These are phyloP conservation scores for Mycena crocata DNA, from an alignment of 768 basidiomycete genomes.

Conservation along the genomic window DNA sequence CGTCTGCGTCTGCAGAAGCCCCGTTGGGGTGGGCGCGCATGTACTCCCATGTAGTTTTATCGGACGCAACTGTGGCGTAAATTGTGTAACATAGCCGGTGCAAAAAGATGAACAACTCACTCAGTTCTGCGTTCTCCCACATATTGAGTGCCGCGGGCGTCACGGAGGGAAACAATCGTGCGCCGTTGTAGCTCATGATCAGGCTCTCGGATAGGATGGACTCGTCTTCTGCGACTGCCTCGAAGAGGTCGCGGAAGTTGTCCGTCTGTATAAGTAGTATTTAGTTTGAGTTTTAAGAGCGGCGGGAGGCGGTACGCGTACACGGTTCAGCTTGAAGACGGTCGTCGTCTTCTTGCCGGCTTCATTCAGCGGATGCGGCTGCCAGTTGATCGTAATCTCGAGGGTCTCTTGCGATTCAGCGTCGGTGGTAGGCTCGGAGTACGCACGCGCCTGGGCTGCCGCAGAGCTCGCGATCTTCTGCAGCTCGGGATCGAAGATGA, in stretches of 20 bases:
- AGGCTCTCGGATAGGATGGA: conserved; percentile 62
- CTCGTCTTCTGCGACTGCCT: conserved; percentile 73
- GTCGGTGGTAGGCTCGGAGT: conserved; percentile 38
- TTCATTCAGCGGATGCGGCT: conserved; percentile 68
- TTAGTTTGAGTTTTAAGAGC: not conserved
- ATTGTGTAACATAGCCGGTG: not conserved
- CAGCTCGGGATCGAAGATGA: conserved; percentile 72
- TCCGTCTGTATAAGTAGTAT: conserved; percentile 61
- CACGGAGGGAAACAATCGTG: conserved; percentile 75
- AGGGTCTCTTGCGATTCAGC: conserved; percentile 51
- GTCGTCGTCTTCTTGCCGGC: conserved; percentile 53
- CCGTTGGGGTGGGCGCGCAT: conserved; percentile 52
- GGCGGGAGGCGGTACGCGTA: conserved; percentile 40
- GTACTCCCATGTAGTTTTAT: conserved; percentile 72
- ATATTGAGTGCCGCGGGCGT: conserved; percentile 74
- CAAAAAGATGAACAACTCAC: conserved; percentile 49
- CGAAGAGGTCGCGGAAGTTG: conserved; percentile 72
- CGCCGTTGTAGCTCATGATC: conserved; percentile 69
- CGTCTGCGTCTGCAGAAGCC: conserved; percentile 4
- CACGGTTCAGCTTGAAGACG: conserved; percentile 70
- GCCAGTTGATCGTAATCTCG: conserved; percentile 70
- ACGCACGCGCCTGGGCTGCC: conserved; percentile 39
- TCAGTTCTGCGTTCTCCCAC: conserved; percentile 75
- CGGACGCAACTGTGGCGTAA: conserved; percentile 69
- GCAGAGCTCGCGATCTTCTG: conserved; percentile 61